These are phyloP conservation scores for Cymbopogon flexuosus DNA, from an alignment of 202 grass and related monocot genomes.

Conservation along the genomic window DNA sequence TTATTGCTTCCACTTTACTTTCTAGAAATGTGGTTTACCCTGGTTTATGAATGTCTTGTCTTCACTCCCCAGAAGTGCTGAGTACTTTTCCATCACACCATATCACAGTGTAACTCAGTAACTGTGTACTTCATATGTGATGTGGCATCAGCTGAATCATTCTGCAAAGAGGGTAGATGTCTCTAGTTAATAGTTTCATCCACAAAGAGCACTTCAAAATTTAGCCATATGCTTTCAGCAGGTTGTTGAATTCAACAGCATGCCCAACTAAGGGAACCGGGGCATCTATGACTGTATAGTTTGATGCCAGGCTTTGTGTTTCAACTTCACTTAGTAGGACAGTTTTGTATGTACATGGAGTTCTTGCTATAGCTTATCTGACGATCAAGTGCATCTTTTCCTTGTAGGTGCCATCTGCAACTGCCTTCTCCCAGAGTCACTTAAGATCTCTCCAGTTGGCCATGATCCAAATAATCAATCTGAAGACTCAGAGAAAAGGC, in stretches of 20 bases:
- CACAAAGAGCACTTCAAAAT: too few relatives aligned
- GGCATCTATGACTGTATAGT: not conserved
- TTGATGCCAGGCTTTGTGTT: not conserved
- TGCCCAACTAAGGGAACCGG: not conserved
- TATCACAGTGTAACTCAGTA: conserved; percentile 16
- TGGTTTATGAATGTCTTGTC: not conserved
- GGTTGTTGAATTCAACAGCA: too few relatives aligned
- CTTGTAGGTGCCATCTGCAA: conserved; percentile 85
- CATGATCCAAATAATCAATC: conserved; percentile 65
- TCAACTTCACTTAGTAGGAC: not conserved
- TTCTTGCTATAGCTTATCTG: not conserved
- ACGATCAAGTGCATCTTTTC: not conserved
- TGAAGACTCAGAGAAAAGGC: conserved; percentile 66
- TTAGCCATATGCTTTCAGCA: too few relatives aligned
- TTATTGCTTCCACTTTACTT: conserved; percentile 29
- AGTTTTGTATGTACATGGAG: not conserved
- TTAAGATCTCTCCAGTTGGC: conserved; percentile 74
- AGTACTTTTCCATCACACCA: conserved; percentile 16
- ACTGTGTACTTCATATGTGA: not conserved
- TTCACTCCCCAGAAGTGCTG: not conserved
- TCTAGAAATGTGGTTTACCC: conserved; percentile 20
- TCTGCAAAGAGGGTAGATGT: not conserved
- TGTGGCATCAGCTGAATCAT: not conserved
- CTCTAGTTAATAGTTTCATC: not conserved
- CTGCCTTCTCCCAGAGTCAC: conserved; percentile 73